Evolutionary conservation across 2,329 filamentous ascomycete genomes (phyloP), one percentile per base, ranked within the genome.

Genomic region (Paradendryphiella salina): DNA sequence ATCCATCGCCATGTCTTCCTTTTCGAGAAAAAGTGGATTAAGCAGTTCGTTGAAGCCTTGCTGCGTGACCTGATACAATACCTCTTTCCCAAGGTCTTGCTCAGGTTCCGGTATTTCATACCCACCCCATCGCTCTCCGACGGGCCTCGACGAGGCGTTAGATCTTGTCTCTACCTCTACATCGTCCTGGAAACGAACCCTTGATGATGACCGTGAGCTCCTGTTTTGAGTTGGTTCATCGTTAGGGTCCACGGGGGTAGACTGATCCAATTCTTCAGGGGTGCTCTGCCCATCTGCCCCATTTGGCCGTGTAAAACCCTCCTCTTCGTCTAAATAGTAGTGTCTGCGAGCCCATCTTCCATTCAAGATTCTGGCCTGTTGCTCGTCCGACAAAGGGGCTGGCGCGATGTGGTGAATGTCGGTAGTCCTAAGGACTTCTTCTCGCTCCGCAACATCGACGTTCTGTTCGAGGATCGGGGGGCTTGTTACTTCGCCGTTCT

Each of bases 31-130:
- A 0, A 99, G 79, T 1, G 85, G 82, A 66, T 97, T 90, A 0
- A 99, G 82, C 2, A 97, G 78, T 73, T 97, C 91, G 65, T 97
- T 96, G 75, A 96, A 90, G 0, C 90, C 88, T 72, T 96, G 88
- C 71, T 96, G 91, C 0, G 90, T 91, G 26, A 95, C 85, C 70
- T 96, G 89, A 66, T 96, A 96, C 1, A 97, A 77, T 3, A 96
- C 88, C 67, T 97, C 90, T 61, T 88, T 90, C 31, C 90, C 90
- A 5, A 90, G 85, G 69, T 96, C 91, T 52, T 82, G 82, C 70
- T 96, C 91, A 0, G 87, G 86, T 59, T 89, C 85, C 0, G 89
- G 88, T 13, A 95, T 85, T 44, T 90, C 88, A 71, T 89, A 86
- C 14, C 87, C 87, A 40, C 86, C 87, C 86, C 86, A 90, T 50